Evolutionary conservation across 345 rosid genomes (phyloP), one percentile per base, ranked within the genome.

Genomic region (Rubroshorea leprosula): DNA sequence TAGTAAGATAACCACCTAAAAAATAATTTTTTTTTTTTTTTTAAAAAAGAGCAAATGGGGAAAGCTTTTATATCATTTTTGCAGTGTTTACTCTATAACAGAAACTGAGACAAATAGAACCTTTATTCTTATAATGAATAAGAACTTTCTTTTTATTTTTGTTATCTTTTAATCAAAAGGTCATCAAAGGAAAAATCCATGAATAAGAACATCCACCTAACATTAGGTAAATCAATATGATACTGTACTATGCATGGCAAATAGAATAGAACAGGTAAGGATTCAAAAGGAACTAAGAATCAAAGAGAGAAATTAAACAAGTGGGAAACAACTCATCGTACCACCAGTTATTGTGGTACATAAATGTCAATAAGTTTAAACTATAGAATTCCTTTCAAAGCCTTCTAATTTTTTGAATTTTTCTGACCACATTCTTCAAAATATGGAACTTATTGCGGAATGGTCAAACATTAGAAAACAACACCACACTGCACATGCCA

Each of bases 401-500:
- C 9, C 35, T 29, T 29, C 35, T 29, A 4, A 9, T 4, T 29
- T 29, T 9, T 29, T 29, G 35, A 29, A 29, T 20, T 15, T 29
- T 21, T 21, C 8, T 41, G 23, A 23, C 16, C 25, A 69, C 38
- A 45, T 46, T 45, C 20, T 51, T 55, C 26, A 57, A 38, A 43
- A 15, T 11, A 46, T 47, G 23, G 23, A 52, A 58, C 24, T 62
- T 55, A 51, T 51, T 26, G 38, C 23, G 8, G 21, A 29, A 21
- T 27, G 26, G 22, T 48, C 39, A 63, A 58, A 43, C 38, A 21
- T 27, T 26, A 18, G 0, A 43, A 27, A 53, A 17, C 38, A 20
- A 35, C 26, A 44, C 44, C n/a, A 63, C 38, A 35, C 52, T 31
- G 20, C 46, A 21, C 18, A 45, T 48, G 11, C 7, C 44, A 66